Percentiles rank a stretch among this genome's conserved stretches.
Conservation (phyloP, 305 asterid species). For the Rubia balearica region DNA sequence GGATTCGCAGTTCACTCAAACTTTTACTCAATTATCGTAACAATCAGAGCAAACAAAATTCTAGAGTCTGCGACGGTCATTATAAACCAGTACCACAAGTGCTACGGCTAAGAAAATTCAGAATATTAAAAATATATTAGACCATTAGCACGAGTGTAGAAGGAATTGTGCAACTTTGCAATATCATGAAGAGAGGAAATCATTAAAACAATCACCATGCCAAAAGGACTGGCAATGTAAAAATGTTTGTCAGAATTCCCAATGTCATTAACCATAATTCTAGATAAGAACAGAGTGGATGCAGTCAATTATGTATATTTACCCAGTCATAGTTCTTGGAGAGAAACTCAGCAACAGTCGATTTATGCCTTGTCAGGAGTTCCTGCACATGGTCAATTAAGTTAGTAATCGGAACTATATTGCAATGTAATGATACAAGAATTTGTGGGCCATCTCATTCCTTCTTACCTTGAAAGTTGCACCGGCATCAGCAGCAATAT, state of each 20-base stretch:
- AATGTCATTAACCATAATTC: neutral
- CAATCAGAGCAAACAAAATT: neutral
- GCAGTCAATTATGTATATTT: constrained; percentile 4
- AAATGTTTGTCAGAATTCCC: neutral
- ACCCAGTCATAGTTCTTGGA: constrained; percentile 96
- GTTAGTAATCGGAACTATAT: neutral
- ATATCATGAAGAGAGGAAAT: neutral
- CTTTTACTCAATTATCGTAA: neutral
- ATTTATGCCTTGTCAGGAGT: constrained; percentile 92
- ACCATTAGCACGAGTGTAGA: neutral
- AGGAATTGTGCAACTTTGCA: neutral
- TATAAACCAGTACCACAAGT: neutral
- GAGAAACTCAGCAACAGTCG: constrained; percentile 93
- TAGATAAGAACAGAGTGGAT: neutral
- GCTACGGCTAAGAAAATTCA: neutral
- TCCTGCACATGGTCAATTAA: constrained; percentile 46
- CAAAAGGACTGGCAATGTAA: neutral
- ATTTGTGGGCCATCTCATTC: neutral
- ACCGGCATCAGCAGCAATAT: constrained; percentile 90
- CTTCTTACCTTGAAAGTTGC: constrained; percentile 84
- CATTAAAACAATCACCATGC: neutral
- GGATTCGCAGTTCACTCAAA: neutral
- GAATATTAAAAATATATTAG: neutral
- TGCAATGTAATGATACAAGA: neutral
- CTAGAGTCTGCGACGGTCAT: neutral